phyloP scores from a whole-genome alignment of 2,329 filamentous ascomycete species.

The Ascochyta koolunga region DNA sequence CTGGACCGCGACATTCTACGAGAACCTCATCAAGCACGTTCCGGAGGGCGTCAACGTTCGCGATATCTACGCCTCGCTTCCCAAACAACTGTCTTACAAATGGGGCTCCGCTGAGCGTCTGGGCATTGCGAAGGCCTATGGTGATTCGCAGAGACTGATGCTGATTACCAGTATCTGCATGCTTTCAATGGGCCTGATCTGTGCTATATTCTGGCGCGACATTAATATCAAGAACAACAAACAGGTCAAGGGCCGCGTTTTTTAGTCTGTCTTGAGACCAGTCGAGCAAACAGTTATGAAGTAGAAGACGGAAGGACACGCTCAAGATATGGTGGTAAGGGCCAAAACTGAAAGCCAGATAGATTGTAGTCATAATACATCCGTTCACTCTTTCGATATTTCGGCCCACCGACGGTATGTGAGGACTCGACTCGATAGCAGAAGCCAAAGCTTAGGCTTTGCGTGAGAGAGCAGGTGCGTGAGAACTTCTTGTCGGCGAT shows the following conservation, averaged over 20 bases:
- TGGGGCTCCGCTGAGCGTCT: constrained; percentile 56
- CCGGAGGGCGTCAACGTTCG: constrained; percentile 46
- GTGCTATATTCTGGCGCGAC: constrained; percentile 53
- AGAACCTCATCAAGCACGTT: constrained; percentile 54
- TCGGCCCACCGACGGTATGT: not conserved
- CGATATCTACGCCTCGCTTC: constrained; percentile 58
- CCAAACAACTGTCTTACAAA: constrained; percentile 60
- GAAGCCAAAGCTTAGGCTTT: not conserved
- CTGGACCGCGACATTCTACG: constrained; percentile 64
- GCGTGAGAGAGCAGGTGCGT: not conserved
- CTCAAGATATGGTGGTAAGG: not conserved
- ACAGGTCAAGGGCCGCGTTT: constrained; percentile 57
- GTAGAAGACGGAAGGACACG: not conserved
- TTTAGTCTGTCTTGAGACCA: not conserved
- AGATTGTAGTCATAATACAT: not conserved
- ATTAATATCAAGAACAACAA: constrained; percentile 51
- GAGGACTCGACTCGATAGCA: not conserved
- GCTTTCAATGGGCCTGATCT: constrained; percentile 37
- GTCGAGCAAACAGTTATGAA: not conserved
- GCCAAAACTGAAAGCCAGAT: not conserved
- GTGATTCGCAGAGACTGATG: constrained; percentile 38
- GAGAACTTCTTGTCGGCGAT: not conserved
- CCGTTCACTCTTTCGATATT: not conserved
- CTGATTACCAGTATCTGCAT: constrained; percentile 34
- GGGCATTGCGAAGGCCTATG: constrained; percentile 40